Evolutionary conservation across 441 rosid species (phyloP).

Genomic region (Populus hybrid): DNA sequence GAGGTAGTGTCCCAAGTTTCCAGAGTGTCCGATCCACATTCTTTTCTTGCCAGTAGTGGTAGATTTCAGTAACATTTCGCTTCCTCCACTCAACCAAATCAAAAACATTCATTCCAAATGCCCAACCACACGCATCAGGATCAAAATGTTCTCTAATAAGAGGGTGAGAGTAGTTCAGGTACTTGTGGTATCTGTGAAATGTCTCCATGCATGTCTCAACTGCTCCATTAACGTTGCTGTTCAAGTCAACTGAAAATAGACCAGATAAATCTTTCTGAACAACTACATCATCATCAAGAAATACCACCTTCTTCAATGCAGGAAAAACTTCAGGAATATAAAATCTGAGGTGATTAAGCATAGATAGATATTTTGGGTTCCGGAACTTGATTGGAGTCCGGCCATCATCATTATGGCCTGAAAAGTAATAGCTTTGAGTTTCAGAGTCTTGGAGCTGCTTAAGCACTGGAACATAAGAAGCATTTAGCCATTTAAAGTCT

Average conservation of each 20-base stretch:
- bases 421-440: slow-evolving; percentile 90
- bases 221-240: slow-evolving; percentile 89
- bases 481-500: slow-evolving; percentile 94
- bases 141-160: slow-evolving; percentile 79
- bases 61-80: slow-evolving; percentile 77
- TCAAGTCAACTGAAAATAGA: slow-evolving; percentile 39
- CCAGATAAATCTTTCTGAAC: slow-evolving; percentile 76
- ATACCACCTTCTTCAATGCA: slow-evolving; percentile 64
- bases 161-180: slow-evolving; percentile 63
- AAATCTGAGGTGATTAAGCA: slow-evolving; percentile 71
- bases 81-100: slow-evolving; percentile 89
- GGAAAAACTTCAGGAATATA: slow-evolving; percentile 93
- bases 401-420: slow-evolving; percentile 68
- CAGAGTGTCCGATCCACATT: slow-evolving; percentile 87
- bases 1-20: slow-evolving; percentile 97
- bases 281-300: slow-evolving; percentile 91
- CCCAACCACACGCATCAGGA: slow-evolving; percentile 98
- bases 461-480: slow-evolving; percentile 92
- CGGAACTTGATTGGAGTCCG: slow-evolving; percentile 86
- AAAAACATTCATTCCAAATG: slow-evolving; percentile 92
- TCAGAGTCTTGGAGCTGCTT: slow-evolving; percentile 98
- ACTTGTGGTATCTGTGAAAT: slow-evolving; percentile 72
- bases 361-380: slow-evolving; percentile 86
- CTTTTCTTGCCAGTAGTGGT: slow-evolving; percentile 93
- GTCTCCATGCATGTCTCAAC: slow-evolving; percentile 98